These are phyloP conservation scores for Suhomyces taliae DNA, from an alignment of 1,139 yeast genomes.

Conservation along the genomic window DNA sequence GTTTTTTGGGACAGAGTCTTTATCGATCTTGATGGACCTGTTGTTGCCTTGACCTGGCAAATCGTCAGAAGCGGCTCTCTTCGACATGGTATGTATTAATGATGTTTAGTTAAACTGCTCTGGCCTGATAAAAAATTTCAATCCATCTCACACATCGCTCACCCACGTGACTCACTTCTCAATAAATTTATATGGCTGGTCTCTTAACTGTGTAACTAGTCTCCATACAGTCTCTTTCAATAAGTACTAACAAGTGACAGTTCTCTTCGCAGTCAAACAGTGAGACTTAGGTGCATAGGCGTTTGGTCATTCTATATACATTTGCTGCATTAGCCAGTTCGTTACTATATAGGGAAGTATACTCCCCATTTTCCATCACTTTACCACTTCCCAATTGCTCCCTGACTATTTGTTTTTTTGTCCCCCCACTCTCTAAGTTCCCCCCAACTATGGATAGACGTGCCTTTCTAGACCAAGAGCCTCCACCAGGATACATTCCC, in stretches of 20 bases:
- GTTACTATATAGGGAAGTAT: too few species aligned
- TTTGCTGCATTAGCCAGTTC: too few species aligned
- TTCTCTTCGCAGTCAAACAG: too few species aligned
- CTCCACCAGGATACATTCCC: conserved; percentile 89
- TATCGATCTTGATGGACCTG: conserved; percentile 26
- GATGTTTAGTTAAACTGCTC: not conserved
- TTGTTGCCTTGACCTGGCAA: conserved; percentile 29
- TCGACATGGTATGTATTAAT: conserved; percentile 48
- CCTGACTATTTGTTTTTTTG: not conserved
- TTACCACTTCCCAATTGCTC: not conserved
- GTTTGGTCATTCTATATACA: too few species aligned
- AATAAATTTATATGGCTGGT: too few species aligned
- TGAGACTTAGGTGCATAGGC: too few species aligned
- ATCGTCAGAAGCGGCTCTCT: conserved; percentile 53
- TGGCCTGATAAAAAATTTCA: conserved; percentile 6
- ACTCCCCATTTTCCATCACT: not conserved
- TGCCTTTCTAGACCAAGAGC: conserved; percentile 78
- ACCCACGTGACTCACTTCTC: not conserved
- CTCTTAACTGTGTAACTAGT: too few species aligned
- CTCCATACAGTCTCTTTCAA: too few species aligned
- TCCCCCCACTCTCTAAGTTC: too few species aligned
- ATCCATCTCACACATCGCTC: not conserved
- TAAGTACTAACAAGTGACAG: too few species aligned
- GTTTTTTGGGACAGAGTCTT: conserved; percentile 17
- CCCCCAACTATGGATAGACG: conserved; percentile 43